Percentiles rank a stretch among this genome's conserved stretches.
Evolutionary conservation across 2,329 filamentous ascomycete species (phyloP).

Genomic region (Sarocladium brachiariae): DNA sequence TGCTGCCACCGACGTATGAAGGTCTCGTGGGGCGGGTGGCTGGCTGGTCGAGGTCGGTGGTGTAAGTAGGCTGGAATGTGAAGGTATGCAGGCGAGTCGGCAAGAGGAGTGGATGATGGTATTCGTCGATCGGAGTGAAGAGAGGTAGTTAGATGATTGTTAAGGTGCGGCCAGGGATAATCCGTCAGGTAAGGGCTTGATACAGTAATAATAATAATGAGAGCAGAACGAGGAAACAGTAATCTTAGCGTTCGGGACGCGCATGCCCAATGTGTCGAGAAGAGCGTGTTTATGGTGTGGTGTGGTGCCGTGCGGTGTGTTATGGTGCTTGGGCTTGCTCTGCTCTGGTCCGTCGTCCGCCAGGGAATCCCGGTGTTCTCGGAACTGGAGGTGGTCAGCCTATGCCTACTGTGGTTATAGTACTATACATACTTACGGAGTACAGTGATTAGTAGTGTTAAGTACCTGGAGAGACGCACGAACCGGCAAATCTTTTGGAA

Average conservation of each 20-base stretch:
- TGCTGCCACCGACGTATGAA: background rate
- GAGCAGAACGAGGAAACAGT: constrained; percentile 1
- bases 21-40: background rate
- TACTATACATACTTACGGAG: no score
- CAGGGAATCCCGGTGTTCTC: background rate
- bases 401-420: no score
- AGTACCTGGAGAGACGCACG: no score
- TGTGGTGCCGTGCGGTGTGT: background rate
- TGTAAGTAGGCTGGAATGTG: background rate
- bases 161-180: no score
- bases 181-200: background rate
- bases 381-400: constrained; percentile 2
- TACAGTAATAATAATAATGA: background rate
- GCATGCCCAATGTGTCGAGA: constrained; percentile 3
- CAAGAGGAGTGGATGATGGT: no score
- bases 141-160: no score
- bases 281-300: constrained; percentile 4
- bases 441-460: no score
- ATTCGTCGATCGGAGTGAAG: no score
- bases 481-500: no score
- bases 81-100: no score
- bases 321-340: no score
- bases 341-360: no score
- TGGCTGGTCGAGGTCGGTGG: background rate
- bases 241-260: constrained; percentile 9